phyloP scores from a whole-genome alignment of 164 flowering plant genomes.

The Aristolochia contorta region DNA sequence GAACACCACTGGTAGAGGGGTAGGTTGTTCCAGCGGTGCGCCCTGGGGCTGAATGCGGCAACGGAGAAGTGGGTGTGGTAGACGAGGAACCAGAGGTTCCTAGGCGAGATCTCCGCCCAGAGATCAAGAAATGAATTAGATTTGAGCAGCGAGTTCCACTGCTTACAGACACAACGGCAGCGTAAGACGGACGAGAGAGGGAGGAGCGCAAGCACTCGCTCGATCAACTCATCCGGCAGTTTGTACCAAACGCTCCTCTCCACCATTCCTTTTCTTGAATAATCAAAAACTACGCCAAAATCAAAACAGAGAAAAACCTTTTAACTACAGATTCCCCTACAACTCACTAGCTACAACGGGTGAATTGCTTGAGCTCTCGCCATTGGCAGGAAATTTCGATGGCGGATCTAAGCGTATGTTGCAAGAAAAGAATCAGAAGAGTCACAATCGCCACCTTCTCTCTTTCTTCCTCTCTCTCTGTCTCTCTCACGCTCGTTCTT shows the following conservation, averaged over 20 bases:
- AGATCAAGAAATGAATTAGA: slow-evolving; percentile 10
- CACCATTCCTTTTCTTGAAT: slow-evolving; percentile 1
- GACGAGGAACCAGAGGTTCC: slow-evolving; percentile 17
- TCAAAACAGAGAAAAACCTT: too few species aligned
- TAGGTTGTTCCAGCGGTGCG: slow-evolving; percentile 19
- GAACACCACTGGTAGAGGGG: slow-evolving; percentile 16
- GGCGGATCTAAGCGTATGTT: too few species aligned
- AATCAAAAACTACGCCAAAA: too few species aligned
- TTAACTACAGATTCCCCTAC: too few species aligned
- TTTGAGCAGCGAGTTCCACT: slow-evolving; percentile 12
- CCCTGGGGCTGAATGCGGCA: slow-evolving; percentile 13
- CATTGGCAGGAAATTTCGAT: too few species aligned
- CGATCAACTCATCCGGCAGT: slow-evolving; percentile 17
- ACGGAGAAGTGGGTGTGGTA: slow-evolving; percentile 13
- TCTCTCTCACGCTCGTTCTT: too few species aligned
- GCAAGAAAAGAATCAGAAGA: too few species aligned
- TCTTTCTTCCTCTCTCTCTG: too few species aligned
- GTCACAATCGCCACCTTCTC: too few species aligned
- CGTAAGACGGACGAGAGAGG: slow-evolving; percentile 17
- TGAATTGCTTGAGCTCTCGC: too few species aligned
- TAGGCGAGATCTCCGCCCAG: slow-evolving; percentile 7
- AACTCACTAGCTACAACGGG: too few species aligned
- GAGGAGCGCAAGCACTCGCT: slow-evolving; percentile 16
- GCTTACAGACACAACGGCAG: slow-evolving; percentile 16
- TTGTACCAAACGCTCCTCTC: slow-evolving; percentile 9